Base-by-base conservation (phyloP, 345 rosid genomes). In the Eucalyptus decipiens region DNA sequence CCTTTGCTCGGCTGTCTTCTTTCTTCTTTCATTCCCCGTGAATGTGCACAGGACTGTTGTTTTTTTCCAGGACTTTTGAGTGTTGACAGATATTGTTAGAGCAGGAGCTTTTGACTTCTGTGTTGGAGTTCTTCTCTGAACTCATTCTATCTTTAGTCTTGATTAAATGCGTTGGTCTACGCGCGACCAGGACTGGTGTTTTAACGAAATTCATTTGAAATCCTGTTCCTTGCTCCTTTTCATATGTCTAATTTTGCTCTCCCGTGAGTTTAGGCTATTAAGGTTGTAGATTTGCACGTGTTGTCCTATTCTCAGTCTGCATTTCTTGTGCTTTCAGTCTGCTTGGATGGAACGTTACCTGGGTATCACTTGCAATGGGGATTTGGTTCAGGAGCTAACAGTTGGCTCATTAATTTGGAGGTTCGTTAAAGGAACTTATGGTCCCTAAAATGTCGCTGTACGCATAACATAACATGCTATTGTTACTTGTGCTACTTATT, bases 361-460 rank as follows among this genome's bases (percentile, higher is more conserved):
- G 99, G 99, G 42, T 97, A 97, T 90, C 99, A 97, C 92, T 90
- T 95, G 89, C 98, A 97, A 80, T 96, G 89, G 17, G 99, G 99
- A 89, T 92, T 91, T 88, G 99, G 99, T 67, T 92, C 96, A 23
- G 99, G 99, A 88, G 96, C 96, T 86, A 93, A 94, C 88, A 96
- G 96, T 89, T 97, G 99, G 99, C 97, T 97, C 87, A 93, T 97
- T 93, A 96, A 97, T 26, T 92, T 97, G 89, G 99, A 97, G 99
- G 99, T 96, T 65, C 89, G 91, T 89, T 62, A 21, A 40, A 21
- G 83, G 16, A 76, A 76, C 16, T 76, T 40, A 11, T 0, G 28
- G 83, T 52, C 83, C 42, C 28, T 11, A 0, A 11, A 40, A 40
- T 76, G 85, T 23, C 30, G 47, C 85, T 76, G 47, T 19, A 21